These are phyloP conservation scores for Phytophthora syringae DNA, from an alignment of 352 stramenopile genomes.

Conservation along the genomic window DNA sequence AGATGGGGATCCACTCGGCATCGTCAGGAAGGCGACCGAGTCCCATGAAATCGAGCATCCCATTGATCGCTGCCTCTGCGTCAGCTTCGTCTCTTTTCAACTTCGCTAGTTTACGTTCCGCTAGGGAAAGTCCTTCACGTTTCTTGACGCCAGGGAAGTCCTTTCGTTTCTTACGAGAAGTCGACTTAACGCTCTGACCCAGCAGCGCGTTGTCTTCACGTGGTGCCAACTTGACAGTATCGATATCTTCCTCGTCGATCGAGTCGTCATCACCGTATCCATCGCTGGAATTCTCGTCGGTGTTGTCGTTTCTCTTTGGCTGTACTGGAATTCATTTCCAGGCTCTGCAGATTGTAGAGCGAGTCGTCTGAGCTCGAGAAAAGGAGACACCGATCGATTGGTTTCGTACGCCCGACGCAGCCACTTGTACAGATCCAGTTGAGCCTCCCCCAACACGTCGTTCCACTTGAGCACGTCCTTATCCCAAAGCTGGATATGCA, in stretches of 20 bases:
- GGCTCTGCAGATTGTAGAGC: slow-evolving; percentile 7
- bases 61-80: slow-evolving; percentile 61
- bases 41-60: slow-evolving; percentile 73
- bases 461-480: slow-evolving; percentile 94
- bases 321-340: not conserved
- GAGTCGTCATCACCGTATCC: slow-evolving; percentile 13
- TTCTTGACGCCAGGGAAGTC: not conserved
- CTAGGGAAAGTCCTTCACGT: slow-evolving; percentile 19
- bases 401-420: slow-evolving; percentile 68
- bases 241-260: slow-evolving; percentile 22
- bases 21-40: slow-evolving; percentile 79
- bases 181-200: slow-evolving; percentile 9
- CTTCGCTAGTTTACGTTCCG: slow-evolving; percentile 29
- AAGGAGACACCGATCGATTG: slow-evolving; percentile 63
- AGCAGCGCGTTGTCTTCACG: slow-evolving; percentile 54
- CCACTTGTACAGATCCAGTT: slow-evolving; percentile 89
- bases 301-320: not conserved
- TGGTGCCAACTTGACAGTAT: slow-evolving; percentile 2
- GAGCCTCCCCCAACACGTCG: slow-evolving; percentile 87
- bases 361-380: slow-evolving; percentile 63
- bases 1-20: slow-evolving; percentile 77
- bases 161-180: slow-evolving; percentile 4
- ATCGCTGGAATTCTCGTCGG: not conserved
- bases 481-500: slow-evolving; percentile 94
- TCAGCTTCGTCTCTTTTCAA: slow-evolving; percentile 63